Percentiles rank a stretch among this genome's conserved stretches.
Conservation (phyloP, 2,329 filamentous ascomycete species). For the Fusarium equiseti region DNA sequence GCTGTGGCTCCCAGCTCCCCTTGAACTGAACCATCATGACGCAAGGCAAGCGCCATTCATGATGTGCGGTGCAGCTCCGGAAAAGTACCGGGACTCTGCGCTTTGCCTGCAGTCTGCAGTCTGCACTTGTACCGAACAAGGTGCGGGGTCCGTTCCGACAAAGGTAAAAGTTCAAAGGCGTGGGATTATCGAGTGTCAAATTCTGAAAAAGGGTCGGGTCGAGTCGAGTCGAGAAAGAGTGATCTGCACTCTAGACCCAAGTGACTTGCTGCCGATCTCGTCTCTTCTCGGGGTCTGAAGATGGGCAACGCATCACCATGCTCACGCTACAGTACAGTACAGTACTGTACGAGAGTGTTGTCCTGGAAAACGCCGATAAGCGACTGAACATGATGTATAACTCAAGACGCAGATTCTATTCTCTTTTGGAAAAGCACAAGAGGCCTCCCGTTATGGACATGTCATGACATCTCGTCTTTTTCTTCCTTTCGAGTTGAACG, state of each 20-base stretch:
- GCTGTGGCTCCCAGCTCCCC: constrained; percentile 16
- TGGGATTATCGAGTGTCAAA: constrained; percentile 28
- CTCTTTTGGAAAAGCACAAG: constrained; percentile 4
- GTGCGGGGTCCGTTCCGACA: constrained; percentile 19
- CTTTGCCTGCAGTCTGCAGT: neutral
- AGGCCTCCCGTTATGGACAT: constrained; percentile 21
- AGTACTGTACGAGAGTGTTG: neutral
- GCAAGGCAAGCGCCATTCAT: constrained; percentile 6
- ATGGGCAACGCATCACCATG: constrained; percentile 1
- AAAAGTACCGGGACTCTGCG: neutral
- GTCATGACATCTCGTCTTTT: neutral
- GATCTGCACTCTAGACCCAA: constrained; percentile 32
- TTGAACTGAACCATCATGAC: constrained; percentile 18
- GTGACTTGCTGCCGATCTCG: constrained; percentile 28
- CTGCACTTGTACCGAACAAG: neutral
- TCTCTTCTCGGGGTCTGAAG: constrained; percentile 1
- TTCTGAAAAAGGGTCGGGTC: constrained; percentile 1
- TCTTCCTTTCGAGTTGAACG: neutral
- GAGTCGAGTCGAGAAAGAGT: constrained; percentile 13
- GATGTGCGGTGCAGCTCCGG: neutral
- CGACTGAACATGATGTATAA: constrained; percentile 8
- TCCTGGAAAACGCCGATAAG: constrained; percentile 15
- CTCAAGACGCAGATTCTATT: neutral
- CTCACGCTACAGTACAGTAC: neutral
- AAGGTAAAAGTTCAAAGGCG: constrained; percentile 8